phyloP scores from a whole-genome alignment of 768 basidiomycete species.

The Tephrocybe sp. region DNA sequence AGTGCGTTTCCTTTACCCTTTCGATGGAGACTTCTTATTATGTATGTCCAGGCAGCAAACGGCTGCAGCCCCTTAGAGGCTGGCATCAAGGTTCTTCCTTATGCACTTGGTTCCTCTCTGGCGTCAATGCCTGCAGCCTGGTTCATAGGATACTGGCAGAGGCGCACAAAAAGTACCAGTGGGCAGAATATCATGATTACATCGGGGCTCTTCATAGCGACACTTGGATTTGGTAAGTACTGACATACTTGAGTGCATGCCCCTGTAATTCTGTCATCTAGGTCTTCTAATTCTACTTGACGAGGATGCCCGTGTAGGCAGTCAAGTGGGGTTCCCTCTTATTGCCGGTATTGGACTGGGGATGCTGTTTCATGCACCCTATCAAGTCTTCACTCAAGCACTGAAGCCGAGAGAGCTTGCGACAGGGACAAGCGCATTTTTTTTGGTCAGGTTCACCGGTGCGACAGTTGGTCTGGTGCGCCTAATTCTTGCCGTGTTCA shows the following conservation, averaged over 20 bases:
- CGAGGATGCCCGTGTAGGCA: constrained; percentile 42
- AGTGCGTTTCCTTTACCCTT: constrained; percentile 36
- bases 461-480: constrained; percentile 80
- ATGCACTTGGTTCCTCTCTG: constrained; percentile 82
- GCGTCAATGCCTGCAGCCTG: constrained; percentile 87
- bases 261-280: constrained; percentile 25
- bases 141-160: constrained; percentile 72
- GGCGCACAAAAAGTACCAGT: constrained; percentile 50
- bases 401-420: constrained; percentile 69
- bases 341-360: constrained; percentile 78
- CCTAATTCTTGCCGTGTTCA: constrained; percentile 6
- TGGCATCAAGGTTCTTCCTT: constrained; percentile 75
- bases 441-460: constrained; percentile 84
- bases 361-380: constrained; percentile 84
- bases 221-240: constrained; percentile 72
- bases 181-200: constrained; percentile 69
- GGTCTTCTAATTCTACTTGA: constrained; percentile 68
- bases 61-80: constrained; percentile 71
- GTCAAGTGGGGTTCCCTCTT: constrained; percentile 61
- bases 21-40: not conserved
- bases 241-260: not conserved
- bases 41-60: constrained; percentile 57
- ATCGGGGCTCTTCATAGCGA: constrained; percentile 60
- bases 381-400: constrained; percentile 73
- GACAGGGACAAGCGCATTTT: constrained; percentile 82